Evolutionary conservation across 148 eudicot species (phyloP).

Genomic region (Amaranthus hypochondriacus): DNA sequence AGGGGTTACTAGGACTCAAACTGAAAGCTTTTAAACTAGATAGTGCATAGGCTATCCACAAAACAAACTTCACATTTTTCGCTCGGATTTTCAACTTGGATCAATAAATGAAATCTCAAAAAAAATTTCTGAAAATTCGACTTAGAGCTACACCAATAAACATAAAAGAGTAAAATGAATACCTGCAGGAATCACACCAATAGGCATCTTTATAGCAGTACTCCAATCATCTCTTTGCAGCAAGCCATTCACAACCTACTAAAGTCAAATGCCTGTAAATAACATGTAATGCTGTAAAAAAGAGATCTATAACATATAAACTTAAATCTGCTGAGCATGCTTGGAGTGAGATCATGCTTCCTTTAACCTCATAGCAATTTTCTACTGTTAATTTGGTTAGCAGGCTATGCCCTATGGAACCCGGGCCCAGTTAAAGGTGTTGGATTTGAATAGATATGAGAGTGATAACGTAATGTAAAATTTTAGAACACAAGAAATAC

Average conservation of each 20-base stretch:
- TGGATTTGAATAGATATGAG: too few relatives aligned
- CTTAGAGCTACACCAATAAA: not conserved
- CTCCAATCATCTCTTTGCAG: conserved; percentile 84
- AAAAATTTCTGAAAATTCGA: not conserved
- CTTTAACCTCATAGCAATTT: too few relatives aligned
- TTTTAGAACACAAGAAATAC: too few relatives aligned
- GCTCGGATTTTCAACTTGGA: too few relatives aligned
- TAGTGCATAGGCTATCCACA: too few relatives aligned
- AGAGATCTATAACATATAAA: not conserved
- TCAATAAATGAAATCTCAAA: not conserved
- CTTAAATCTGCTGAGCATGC: not conserved
- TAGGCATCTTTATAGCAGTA: conserved; percentile 75
- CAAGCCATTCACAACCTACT: conserved; percentile 93
- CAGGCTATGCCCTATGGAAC: too few relatives aligned
- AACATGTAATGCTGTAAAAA: conserved; percentile 7
- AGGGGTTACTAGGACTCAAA: too few relatives aligned
- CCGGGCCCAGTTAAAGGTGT: too few relatives aligned
- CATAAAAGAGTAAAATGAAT: not conserved
- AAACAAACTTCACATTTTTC: too few relatives aligned
- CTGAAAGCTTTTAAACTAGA: too few relatives aligned
- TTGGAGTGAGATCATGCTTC: not conserved
- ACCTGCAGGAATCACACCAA: conserved; percentile 98
- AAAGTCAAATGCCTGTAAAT: conserved; percentile 32
- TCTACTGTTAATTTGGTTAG: too few relatives aligned
- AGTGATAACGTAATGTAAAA: too few relatives aligned